These are phyloP conservation scores for Calophaca sinica DNA, from an alignment of 306 rosid species.

Conservation along the genomic window DNA sequence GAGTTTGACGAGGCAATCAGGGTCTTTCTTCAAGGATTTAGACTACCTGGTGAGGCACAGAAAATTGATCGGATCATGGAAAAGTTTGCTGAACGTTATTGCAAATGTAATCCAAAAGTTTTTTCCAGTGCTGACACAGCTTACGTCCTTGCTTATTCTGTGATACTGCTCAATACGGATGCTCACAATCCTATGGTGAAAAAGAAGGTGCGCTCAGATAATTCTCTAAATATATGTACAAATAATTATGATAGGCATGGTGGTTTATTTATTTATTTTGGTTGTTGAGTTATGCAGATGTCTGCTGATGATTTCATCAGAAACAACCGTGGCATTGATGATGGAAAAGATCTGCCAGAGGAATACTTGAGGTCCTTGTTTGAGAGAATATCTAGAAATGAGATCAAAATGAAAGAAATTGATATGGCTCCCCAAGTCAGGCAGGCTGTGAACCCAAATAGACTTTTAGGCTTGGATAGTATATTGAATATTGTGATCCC, in stretches of 20 bases:
- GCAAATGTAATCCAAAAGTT: conserved; percentile 91
- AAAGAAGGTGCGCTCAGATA: conserved; percentile 71
- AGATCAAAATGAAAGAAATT: conserved; percentile 96
- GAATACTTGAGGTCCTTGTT: conserved; percentile 85
- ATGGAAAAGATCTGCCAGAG: conserved; percentile 96
- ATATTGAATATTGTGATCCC: conserved; percentile 92
- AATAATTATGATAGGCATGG: conserved; percentile 41
- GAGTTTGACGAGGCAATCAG: conserved; percentile 98
- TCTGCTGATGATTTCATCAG: conserved; percentile 97
- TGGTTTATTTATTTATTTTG: conserved; percentile 35
- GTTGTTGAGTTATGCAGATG: conserved; percentile 76
- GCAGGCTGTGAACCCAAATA: conserved; percentile 80
- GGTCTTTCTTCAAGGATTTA: conserved; percentile 90
- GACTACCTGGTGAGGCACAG: conserved; percentile 99
- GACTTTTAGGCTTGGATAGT: conserved; percentile 86
- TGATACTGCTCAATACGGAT: conserved; percentile 96
- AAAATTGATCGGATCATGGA: conserved; percentile 99
- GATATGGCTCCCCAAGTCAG: conserved; percentile 80
- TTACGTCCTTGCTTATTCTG: conserved; percentile 98
- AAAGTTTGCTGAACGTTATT: conserved; percentile 95
- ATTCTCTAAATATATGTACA: conserved; percentile 35
- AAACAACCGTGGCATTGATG: conserved; percentile 98
- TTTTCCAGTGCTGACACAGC: conserved; percentile 99
- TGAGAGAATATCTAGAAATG: conserved; percentile 90
- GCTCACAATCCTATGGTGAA: conserved; percentile 97